Evolutionary conservation across 2,329 filamentous ascomycete genomes (phyloP), one percentile per base, ranked within the genome.

Genomic region (Claviceps citrina): DNA sequence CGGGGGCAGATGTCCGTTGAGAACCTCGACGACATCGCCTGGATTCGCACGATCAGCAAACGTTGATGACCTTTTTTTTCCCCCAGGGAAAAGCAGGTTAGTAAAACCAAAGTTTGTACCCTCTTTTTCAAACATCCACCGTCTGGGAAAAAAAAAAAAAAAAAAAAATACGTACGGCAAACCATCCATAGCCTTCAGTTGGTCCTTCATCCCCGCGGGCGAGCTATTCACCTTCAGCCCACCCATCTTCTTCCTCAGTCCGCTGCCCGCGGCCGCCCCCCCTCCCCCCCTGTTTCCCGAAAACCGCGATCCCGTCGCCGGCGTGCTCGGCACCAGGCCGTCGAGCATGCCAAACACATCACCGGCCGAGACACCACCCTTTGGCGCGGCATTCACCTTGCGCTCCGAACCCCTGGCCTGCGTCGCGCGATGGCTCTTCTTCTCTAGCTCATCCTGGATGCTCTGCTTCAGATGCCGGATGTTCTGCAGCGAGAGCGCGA

Each of bases 311-410:
- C 58, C 61, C 1, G 63, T 50, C 12, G 56, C 63, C 10, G 71
- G 71, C 3, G 79, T 81, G 44, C 70, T 77, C 5, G 81, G 79
- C 4, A 79, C 69, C 50, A 86, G 59, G 8, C 76, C 73, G 49
- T 84, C 81, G 36, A 86, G 59, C 83, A 94, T 86, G 43, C 81
- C 85, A 58, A 89, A 87, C 22, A 94, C 76, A 66, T 94, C 80
- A 6, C 68, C 68, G 40, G 60, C 65, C 49, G 70, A 74, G 8
- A 59, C 64, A 5, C 73, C 64, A 5, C 73, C 68, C 36, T 82
- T 75, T 24, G 78, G 78, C 31, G 79, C 79, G 5, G 73, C 73
- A 25, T 66, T 68, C 35, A 64, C 62, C 45, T 76, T 73, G 54
- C 81, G 81, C 46, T 78, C 68, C n/a, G n/a, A n/a, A 36, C 72